phyloP scores from a whole-genome alignment of 108 stramenopile species.

The Nitzschia inconspicua region DNA sequence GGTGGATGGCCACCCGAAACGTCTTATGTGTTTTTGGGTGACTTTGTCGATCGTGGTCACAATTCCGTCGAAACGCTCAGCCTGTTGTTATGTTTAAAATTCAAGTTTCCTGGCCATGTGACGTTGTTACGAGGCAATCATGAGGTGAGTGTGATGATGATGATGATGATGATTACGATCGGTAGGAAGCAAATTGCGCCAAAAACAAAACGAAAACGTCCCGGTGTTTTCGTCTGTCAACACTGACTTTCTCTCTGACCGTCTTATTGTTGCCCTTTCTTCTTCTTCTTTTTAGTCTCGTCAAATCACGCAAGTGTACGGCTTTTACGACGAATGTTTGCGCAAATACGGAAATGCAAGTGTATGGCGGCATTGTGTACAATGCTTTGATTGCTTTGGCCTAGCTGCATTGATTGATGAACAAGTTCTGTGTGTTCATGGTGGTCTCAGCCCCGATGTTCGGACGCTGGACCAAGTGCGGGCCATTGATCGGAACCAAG shows the following conservation, averaged over 20 bases:
- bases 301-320: slow-evolving; percentile 97
- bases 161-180: not conserved
- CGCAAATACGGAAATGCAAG: slow-evolving; percentile 98
- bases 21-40: slow-evolving; percentile 89
- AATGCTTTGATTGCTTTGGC: slow-evolving; percentile 97
- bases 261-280: not conserved
- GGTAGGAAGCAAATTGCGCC: no score
- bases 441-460: slow-evolving; percentile 93
- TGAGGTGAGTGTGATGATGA: slow-evolving; percentile 44
- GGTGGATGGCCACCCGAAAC: slow-evolving; percentile 79
- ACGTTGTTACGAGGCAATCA: slow-evolving; percentile 94
- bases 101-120: slow-evolving; percentile 82
- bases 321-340: slow-evolving; percentile 98
- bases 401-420: slow-evolving; percentile 94
- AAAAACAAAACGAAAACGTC: no score
- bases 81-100: slow-evolving; percentile 81
- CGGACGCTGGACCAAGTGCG: slow-evolving; percentile 94
- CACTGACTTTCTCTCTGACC: not conserved
- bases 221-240: no score
- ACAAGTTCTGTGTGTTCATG: slow-evolving; percentile 92
- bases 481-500: slow-evolving; percentile 92
- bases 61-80: slow-evolving; percentile 88
- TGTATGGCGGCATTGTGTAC: slow-evolving; percentile 90
- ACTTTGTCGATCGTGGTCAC: slow-evolving; percentile 95
- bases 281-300: slow-evolving; percentile 45